A percentile compares a stretch with the other conserved stretches of the same genome.
Conservation (phyloP, 2,329 filamentous ascomycete species). For the Zasmidium citrigriseum region DNA sequence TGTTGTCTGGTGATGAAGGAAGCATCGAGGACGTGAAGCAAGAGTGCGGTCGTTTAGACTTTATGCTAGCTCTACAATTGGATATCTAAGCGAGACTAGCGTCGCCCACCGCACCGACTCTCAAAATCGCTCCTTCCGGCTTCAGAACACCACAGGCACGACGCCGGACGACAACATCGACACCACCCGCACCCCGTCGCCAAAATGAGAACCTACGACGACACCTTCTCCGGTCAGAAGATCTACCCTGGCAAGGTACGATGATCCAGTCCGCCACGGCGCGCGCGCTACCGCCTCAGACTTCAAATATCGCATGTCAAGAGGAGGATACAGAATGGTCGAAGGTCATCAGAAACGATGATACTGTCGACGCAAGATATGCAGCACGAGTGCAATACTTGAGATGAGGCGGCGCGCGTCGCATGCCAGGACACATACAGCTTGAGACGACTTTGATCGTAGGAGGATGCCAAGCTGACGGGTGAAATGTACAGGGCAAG, state of each 20-base stretch:
- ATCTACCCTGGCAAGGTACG: slow-evolving; percentile 78
- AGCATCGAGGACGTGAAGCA: not conserved
- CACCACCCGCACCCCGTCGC: slow-evolving; percentile 33
- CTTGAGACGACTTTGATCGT: slow-evolving; percentile 26
- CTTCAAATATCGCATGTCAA: slow-evolving; percentile 2
- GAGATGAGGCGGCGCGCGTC: not conserved
- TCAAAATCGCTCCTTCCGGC: not conserved
- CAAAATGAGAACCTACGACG: slow-evolving; percentile 77
- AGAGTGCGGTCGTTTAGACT: no score
- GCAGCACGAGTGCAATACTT: not conserved
- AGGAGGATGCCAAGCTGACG: slow-evolving; percentile 19
- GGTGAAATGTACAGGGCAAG: slow-evolving; percentile 73
- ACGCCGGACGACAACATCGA: slow-evolving; percentile 3
- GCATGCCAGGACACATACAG: slow-evolving; percentile 12
- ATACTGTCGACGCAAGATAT: slow-evolving; percentile 4
- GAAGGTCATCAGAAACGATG: not conserved
- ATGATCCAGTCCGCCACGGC: slow-evolving; percentile 1
- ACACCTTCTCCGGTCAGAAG: slow-evolving; percentile 75
- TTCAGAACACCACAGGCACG: not conserved
- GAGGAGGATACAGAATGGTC: slow-evolving; percentile 2
- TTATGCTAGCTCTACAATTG: not conserved
- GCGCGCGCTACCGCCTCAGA: slow-evolving; percentile 3
- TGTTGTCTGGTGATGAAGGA: not conserved
- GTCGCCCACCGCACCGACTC: not conserved
- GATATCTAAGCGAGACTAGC: not conserved